Base-by-base conservation (phyloP, 1,139 yeast genomes). In the Chernovozyma aurita region DNA sequence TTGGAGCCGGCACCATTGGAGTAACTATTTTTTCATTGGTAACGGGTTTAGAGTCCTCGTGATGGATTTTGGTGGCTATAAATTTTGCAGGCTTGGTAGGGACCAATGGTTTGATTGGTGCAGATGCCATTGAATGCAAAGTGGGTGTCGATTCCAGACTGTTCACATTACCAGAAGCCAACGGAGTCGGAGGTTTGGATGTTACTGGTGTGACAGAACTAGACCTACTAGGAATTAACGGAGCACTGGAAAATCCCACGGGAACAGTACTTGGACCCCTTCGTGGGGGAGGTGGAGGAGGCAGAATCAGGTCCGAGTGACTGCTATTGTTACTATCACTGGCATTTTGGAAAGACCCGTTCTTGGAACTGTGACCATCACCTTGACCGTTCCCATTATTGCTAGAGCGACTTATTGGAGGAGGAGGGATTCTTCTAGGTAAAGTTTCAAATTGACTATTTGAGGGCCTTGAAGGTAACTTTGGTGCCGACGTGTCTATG, bases 181-280 rank as follows among this genome's bases (percentile, higher is more conserved):
- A 30, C 30, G 46, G 42, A 28, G 37, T 27, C 4, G 48, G 37
- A 11, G 42, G 13, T 17, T 22, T 20, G 14, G 40, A 36, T n/a
- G 28, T 18, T 15, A 45, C 40, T 3, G 68, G 63, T 1, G 64
- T 56, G 2, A 53, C 48, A 4, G 68, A 55, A 31, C 46, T 53
- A 1, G 70, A 58, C 34, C 64, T 53, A 30, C 63, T 62, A 4
- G 73, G 73, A 24, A 68, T 55, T 16, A 69, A 59, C 1, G 73
- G 73, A 0, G 69, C 53, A 0, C 65, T 45, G 4, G 68, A 53
- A 38, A 67, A 68, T 8, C 71, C 74, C 30, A 62, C 41, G 5
- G 29, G 49, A 17, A 46, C 25, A 3, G 49, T 41, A 7, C 48
- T 38, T 4, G 45, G 36, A 3, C 47, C 37, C 37, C 46, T 49